These are phyloP conservation scores for Syzygium syzygioides DNA, from an alignment of 441 rosid species.

Conservation along the genomic window DNA sequence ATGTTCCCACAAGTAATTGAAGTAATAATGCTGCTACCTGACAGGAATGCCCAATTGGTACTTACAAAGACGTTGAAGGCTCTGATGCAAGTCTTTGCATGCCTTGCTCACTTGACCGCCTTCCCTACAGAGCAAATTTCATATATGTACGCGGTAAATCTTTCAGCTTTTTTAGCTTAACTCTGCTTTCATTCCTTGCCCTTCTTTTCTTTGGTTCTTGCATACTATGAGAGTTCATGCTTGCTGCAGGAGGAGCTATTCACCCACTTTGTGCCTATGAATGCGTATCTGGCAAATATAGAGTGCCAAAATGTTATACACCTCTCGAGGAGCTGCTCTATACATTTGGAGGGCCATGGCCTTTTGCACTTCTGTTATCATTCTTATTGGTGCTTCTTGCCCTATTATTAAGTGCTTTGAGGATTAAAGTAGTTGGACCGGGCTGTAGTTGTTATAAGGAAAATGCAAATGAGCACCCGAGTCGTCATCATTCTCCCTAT, in stretches of 20 bases:
- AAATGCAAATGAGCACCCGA: slow-evolving; percentile 59
- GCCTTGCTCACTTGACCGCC: slow-evolving; percentile 75
- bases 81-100: slow-evolving; percentile 79
- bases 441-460: slow-evolving; percentile 40
- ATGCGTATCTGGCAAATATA: slow-evolving; percentile 87
- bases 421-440: slow-evolving; percentile 64
- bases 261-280: slow-evolving; percentile 70
- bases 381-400: slow-evolving; percentile 69
- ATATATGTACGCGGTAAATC: slow-evolving; percentile 72
- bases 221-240: background rate
- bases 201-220: background rate
- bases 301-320: slow-evolving; percentile 95
- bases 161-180: slow-evolving; percentile 1
- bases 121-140: slow-evolving; percentile 81
- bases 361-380: slow-evolving; percentile 65
- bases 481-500: slow-evolving; percentile 70
- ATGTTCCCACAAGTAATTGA: background rate
- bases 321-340: slow-evolving; percentile 93
- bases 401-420: slow-evolving; percentile 58
- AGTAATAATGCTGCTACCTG: background rate
- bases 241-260: slow-evolving; percentile 75
- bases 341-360: slow-evolving; percentile 96
- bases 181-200: slow-evolving; percentile 8
- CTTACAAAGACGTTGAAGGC: slow-evolving; percentile 80
- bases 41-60: slow-evolving; percentile 98